Evolutionary conservation across 2,329 filamentous ascomycete species (phyloP), one percentile per base, ranked within the genome.

Genomic region (Colletotrichum cuscutae): DNA sequence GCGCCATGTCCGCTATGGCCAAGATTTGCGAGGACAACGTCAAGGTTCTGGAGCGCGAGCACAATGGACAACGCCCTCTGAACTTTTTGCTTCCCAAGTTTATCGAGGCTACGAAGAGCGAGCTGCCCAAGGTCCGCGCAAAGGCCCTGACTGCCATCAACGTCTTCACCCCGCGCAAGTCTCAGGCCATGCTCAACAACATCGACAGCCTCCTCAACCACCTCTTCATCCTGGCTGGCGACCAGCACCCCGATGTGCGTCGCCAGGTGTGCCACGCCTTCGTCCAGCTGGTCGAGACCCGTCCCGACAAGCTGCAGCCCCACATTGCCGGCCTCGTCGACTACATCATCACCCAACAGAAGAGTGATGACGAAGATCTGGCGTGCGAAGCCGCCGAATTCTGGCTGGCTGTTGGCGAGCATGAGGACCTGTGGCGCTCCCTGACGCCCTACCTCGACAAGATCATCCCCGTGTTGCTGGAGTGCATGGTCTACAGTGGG

Each of bases 1-100:
- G 95, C 74, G 95, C 95, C 77, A 98, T 98, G 93, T 91, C 94
- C 61, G 95, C 97, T 60, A 87, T 99, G 82, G 87, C 93, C 81
- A 98, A 98, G 86, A 95, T 99, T 74, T 99, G 97, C 83, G 97
- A 99, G 83, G 97, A 99, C 84, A 98, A 97, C 84, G 92, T 91
- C 79, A 95, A 93, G 80, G 88, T 94, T 72, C 86, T 99, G 66
- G 95, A 97, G 83, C 92, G 92, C 77, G 94, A 98, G 75, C 94
- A 97, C 81, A 92, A 95, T 79, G 95, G 95, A 73, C 93, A 98
- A 82, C 90, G 95, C 69, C 97, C 97, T 1, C 89, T 98, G 73
- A 93, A 93, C 80, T 93, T 95, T 78, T 91, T 99, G 58, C 92
- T 98, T 62, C 97, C 97, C 12, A 96, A 97, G 83, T 89, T 99